Percentiles rank a stretch among this genome's conserved stretches.
Evolutionary conservation across 352 stramenopile species (phyloP).

Genomic region (Phytophthora pistaciae): DNA sequence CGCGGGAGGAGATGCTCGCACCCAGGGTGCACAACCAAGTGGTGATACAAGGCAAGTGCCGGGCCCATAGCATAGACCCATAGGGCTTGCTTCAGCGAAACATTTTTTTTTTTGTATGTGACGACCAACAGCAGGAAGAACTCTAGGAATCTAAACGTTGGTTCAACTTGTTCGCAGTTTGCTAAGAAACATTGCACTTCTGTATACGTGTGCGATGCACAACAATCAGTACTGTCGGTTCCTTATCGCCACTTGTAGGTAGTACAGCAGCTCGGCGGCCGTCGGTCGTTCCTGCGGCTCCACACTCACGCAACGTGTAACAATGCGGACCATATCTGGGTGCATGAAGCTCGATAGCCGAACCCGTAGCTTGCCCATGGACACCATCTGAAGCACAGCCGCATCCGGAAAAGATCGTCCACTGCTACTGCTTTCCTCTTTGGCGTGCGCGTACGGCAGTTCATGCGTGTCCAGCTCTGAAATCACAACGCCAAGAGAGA

Average conservation of each 20-base stretch:
- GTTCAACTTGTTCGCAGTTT: too few species aligned
- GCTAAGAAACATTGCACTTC: too few species aligned
- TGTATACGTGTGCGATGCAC: too few species aligned
- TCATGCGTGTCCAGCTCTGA: constrained; percentile 44
- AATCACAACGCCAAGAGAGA: constrained; percentile 48
- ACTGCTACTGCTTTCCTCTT: constrained; percentile 15
- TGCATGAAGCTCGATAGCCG: constrained; percentile 34
- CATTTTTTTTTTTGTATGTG: too few species aligned
- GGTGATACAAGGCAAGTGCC: background rate
- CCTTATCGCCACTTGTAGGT: constrained; percentile 25
- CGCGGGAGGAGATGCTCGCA: background rate
- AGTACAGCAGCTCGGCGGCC: constrained; percentile 40
- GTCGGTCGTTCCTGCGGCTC: constrained; percentile 26
- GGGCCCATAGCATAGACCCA: background rate
- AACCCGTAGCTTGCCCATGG: constrained; percentile 39
- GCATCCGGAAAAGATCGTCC: constrained; percentile 31
- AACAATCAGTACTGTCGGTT: constrained; percentile 11
- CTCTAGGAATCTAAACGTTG: too few species aligned
- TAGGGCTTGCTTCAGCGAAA: too few species aligned
- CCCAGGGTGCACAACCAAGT: background rate
- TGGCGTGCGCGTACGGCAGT: constrained; percentile 35
- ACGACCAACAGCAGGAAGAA: too few species aligned
- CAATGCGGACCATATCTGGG: constrained; percentile 13
- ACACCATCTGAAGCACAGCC: constrained; percentile 49
- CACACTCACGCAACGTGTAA: constrained; percentile 34